phyloP scores from a whole-genome alignment of 164 flowering plant species.

The Echeveria elegans region DNA sequence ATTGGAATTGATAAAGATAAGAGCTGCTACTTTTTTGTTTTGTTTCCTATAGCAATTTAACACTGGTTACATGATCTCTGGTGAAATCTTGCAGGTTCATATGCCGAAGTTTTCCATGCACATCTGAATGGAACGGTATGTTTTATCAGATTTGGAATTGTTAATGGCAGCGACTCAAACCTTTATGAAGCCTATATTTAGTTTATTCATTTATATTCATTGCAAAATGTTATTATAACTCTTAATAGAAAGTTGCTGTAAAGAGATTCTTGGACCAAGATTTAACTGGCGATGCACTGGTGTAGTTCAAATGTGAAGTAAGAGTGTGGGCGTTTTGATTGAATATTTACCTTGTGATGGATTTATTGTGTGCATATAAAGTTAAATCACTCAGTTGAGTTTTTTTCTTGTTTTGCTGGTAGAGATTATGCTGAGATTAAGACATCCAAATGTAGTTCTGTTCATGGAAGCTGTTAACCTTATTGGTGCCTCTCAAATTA shows the following conservation, averaged over 20 bases:
- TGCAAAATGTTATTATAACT: conserved; percentile 6
- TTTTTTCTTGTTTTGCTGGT: conserved; percentile 32
- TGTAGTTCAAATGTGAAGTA: conserved; percentile 86
- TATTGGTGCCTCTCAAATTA: too few relatives aligned
- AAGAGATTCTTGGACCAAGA: conserved; percentile 92
- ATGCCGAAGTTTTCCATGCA: conserved; percentile 93
- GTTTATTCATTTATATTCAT: too few relatives aligned
- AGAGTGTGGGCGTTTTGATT: conserved; percentile 7
- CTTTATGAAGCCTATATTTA: neutral
- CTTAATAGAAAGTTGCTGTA: conserved; percentile 99
- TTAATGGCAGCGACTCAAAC: neutral
- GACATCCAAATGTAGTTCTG: conserved; percentile 98
- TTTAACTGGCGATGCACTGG: conserved; percentile 77
- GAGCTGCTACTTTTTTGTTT: neutral
- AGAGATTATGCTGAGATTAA: conserved; percentile 81
- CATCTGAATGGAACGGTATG: conserved; percentile 99
- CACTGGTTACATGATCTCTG: neutral
- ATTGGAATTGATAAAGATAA: conserved; percentile 83
- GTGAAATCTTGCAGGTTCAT: conserved; percentile 54
- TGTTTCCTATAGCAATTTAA: neutral
- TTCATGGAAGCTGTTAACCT: conserved; percentile 98
- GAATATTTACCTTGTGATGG: neutral
- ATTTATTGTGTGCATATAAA: conserved; percentile 3
- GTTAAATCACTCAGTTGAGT: neutral
- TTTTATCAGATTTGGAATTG: conserved; percentile 6